Evolutionary conservation across 129 eudicot species (phyloP).

Genomic region (Pittosporum tobira): DNA sequence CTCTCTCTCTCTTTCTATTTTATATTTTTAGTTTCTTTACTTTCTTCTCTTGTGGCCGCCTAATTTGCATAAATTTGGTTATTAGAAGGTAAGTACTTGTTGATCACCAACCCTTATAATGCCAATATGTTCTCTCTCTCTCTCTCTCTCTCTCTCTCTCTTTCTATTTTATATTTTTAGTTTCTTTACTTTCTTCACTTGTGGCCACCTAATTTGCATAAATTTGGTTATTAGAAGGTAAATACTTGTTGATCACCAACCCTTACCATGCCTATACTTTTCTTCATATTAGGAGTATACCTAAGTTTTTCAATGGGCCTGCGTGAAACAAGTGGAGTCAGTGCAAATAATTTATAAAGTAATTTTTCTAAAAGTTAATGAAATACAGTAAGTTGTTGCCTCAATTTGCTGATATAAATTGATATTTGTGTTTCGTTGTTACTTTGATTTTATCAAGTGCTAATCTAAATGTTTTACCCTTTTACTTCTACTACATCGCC

Average conservation of each 20-base stretch:
- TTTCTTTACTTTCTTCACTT: neutral
- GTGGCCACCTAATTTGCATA: neutral
- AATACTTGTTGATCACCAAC: neutral
- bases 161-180: neutral
- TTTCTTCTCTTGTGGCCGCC: neutral
- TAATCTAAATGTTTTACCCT: conserved; percentile 50
- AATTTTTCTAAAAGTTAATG: neutral
- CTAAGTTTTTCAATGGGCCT: conserved; percentile 92
- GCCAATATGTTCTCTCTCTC: too few relatives aligned
- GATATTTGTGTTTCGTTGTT: neutral
- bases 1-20: too few relatives aligned
- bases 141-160: too few relatives aligned
- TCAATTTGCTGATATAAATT: neutral
- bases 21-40: neutral
- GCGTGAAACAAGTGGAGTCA: conserved; percentile 25
- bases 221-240: neutral
- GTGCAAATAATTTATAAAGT: conserved; percentile 9
- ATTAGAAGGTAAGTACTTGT: neutral
- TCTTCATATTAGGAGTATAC: conserved; percentile 96
- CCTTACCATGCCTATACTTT: conserved; percentile 96
- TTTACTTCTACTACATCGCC: conserved; percentile 95
- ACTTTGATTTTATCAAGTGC: conserved; percentile 1
- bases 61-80: neutral
- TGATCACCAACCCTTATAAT: conserved; percentile 44
- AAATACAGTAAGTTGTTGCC: neutral